Conservation (phyloP, 2,329 filamentous ascomycete genomes). For the Alternaria rosae region DNA sequence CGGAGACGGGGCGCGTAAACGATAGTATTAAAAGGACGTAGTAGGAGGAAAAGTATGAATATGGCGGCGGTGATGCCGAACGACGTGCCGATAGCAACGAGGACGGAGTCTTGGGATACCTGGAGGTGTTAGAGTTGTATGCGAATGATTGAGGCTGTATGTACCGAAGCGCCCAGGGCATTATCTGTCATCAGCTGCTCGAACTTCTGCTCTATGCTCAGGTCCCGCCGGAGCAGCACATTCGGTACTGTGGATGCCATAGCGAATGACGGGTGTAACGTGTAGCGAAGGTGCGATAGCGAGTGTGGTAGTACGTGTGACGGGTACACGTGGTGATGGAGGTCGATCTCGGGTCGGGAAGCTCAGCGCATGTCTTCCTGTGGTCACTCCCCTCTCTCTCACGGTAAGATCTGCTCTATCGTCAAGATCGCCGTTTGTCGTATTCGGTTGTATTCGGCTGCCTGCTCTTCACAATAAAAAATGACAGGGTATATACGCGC, state of each 20-base stretch:
- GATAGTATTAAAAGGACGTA: conserved; percentile 88
- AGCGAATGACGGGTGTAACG: conserved; percentile 16
- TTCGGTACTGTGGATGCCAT: conserved; percentile 29
- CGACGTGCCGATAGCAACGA: conserved; percentile 81
- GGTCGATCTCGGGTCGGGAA: neutral
- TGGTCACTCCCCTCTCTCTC: neutral
- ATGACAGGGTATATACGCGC: neutral
- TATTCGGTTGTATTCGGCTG: neutral
- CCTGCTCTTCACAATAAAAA: neutral
- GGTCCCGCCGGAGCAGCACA: conserved; percentile 35
- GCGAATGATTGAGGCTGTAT: neutral
- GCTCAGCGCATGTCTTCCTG: conserved; percentile 1
- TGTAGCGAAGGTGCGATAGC: neutral
- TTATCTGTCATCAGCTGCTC: conserved; percentile 40
- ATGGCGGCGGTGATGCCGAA: conserved; percentile 76
- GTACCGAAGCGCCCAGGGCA: conserved; percentile 36
- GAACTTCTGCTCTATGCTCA: conserved; percentile 42
- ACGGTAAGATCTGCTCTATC: neutral
- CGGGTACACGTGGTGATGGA: neutral
- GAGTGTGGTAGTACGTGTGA: neutral
- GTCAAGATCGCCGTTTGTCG: neutral
- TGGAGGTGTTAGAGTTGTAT: conserved; percentile 40
- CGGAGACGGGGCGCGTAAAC: conserved; percentile 96
- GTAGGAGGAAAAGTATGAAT: conserved; percentile 81
- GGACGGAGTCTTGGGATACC: conserved; percentile 70